phyloP scores from a whole-genome alignment of 2,329 filamentous ascomycete species.

The Sporothrix schenckii region DNA sequence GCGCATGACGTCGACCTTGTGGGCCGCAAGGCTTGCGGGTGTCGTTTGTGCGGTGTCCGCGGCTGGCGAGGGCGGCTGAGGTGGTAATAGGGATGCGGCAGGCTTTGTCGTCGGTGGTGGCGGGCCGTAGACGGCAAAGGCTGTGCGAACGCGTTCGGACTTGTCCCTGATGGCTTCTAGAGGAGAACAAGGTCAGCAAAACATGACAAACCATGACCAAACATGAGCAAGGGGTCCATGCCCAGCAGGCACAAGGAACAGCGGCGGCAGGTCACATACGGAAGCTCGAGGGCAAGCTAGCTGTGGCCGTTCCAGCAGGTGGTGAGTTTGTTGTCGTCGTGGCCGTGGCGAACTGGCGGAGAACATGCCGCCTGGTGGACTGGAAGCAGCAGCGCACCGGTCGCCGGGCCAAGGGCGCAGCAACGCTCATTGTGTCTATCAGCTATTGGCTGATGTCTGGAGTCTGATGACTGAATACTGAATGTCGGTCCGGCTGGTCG shows the following conservation, averaged over 20 bases:
- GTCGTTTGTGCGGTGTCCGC: conserved; percentile 26
- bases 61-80: background rate
- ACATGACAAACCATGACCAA: background rate
- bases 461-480: background rate
- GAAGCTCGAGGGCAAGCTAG: conserved; percentile 22
- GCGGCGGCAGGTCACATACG: conserved; percentile 19
- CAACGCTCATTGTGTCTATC: conserved; percentile 27
- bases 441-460: background rate
- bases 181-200: conserved; percentile 25
- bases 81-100: conserved; percentile 22
- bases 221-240: background rate
- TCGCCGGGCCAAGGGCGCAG: conserved; percentile 33
- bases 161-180: conserved; percentile 34
- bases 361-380: conserved; percentile 25
- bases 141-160: conserved; percentile 42
- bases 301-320: background rate
- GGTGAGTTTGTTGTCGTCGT: background rate
- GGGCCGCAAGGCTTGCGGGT: conserved; percentile 26
- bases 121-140: conserved; percentile 54
- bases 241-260: background rate
- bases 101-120: conserved; percentile 27
- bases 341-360: conserved; percentile 28
- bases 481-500: background rate
- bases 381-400: conserved; percentile 32
- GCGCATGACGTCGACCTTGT: conserved; percentile 61